Evolutionary conservation across 345 rosid species (phyloP).

Genomic region (Streptanthus diversifolius): DNA sequence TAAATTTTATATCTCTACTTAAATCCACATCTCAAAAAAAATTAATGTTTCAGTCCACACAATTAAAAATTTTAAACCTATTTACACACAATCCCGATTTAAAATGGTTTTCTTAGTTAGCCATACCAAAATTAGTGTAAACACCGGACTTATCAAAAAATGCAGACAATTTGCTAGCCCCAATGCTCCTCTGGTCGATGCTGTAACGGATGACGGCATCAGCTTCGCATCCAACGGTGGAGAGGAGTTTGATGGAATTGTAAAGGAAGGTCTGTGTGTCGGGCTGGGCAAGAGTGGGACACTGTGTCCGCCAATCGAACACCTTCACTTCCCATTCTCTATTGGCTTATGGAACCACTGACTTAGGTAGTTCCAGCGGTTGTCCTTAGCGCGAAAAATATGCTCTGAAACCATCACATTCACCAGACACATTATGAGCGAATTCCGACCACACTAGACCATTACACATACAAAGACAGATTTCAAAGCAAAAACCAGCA

Average conservation of each 20-base stretch:
- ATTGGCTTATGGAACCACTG: constrained; percentile 84
- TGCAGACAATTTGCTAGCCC: constrained; percentile 19
- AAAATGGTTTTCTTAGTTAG: too few relatives aligned
- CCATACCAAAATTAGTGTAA: too few relatives aligned
- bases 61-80: too few relatives aligned
- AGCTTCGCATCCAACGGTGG: constrained; percentile 97
- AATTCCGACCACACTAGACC: constrained; percentile 51
- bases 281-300: constrained; percentile 77
- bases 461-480: not conserved
- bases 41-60: too few relatives aligned
- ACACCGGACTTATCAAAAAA: too few relatives aligned
- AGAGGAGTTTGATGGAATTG: constrained; percentile 74
- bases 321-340: constrained; percentile 98
- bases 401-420: constrained; percentile 97
- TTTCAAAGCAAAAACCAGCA: not conserved
- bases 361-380: constrained; percentile 77
- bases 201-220: constrained; percentile 81
- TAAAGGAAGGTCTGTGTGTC: constrained; percentile 39
- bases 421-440: constrained; percentile 69
- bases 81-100: too few relatives aligned
- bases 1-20: too few relatives aligned
- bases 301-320: constrained; percentile 97
- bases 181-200: constrained; percentile 45
- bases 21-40: too few relatives aligned
- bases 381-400: constrained; percentile 63